A percentile compares a stretch with the other conserved stretches of the same genome.
phyloP scores from a whole-genome alignment of 1,284 basidiomycete genomes.

The Rhodotorula sp. region DNA sequence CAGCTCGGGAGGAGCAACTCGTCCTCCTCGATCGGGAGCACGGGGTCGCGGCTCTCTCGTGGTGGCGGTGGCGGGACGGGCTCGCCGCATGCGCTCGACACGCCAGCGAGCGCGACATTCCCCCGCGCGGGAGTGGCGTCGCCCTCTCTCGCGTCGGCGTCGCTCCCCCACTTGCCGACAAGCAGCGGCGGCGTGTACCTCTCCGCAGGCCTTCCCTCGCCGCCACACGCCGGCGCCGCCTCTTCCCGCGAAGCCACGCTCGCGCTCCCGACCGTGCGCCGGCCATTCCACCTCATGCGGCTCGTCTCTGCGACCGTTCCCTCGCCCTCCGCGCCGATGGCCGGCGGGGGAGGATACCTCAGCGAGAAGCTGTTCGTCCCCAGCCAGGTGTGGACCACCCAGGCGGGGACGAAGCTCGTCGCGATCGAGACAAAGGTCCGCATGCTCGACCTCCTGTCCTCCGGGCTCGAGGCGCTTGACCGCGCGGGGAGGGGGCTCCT shows the following conservation, averaged over 20 bases:
- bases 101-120: constrained; percentile 23
- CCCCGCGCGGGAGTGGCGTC: not conserved
- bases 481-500: constrained; percentile 50
- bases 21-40: constrained; percentile 18
- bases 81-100: constrained; percentile 13
- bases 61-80: not conserved
- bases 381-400: constrained; percentile 78
- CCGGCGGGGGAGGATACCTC: constrained; percentile 70
- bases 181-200: not conserved
- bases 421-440: constrained; percentile 82
- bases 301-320: constrained; percentile 68
- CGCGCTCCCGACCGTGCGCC: constrained; percentile 54
- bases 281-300: constrained; percentile 88
- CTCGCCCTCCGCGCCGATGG: not conserved
- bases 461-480: constrained; percentile 65
- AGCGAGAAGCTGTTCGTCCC: constrained; percentile 85
- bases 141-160: not conserved
- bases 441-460: constrained; percentile 73
- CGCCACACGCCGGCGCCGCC: constrained; percentile 3
- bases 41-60: not conserved
- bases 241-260: constrained; percentile 11
- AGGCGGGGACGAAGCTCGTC: constrained; percentile 76
- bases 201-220: constrained; percentile 5
- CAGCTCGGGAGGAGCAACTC: constrained; percentile 27
- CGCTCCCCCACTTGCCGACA: not conserved